Base-by-base conservation (phyloP, 2,329 filamentous ascomycete species). In the Chrysosporium queenslandicum region DNA sequence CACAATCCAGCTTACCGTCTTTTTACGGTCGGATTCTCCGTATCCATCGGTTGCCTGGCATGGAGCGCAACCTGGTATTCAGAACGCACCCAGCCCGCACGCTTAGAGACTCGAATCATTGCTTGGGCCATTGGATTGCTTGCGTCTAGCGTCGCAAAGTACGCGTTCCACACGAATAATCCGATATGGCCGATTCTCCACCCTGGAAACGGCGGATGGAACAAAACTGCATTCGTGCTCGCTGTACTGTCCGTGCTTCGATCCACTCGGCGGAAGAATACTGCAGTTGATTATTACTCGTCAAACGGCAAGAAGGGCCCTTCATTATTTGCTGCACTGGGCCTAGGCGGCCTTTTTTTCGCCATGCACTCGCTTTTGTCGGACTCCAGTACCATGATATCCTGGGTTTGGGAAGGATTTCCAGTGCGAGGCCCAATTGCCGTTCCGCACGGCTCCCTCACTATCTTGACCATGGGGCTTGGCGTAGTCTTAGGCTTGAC, bases 401-500 rank as follows among this genome's bases (percentile, higher is more conserved):
- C 90, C 14, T 98, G 92, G 92, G 88, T 88, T 2, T 98, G 92
- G 92, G 89, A 96, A 61, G 92, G 92, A 5, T 98, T 86, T 62
- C 92, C 92, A 12, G 80, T 97, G 37, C 82, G 86, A 46, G 92
- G 92, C 5, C 92, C 92, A 2, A 80, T 92, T 46, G 81, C 89
- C 56, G 88, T 84, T 45, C 88, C 89, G n/a, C 89, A 97, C 63
- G 92, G 90, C 50, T 88, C 87, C 61, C 80, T 85, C 66, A 96
- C 89, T 1, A 80, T 96, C 49, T 78, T 86, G 50, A 84, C 84
- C 54, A 98, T 98, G 92, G 87, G 86, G 25, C 72, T 76, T 37
- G 92, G 92, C 51, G 74, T 95, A 18, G 66, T 88, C 12, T 73
- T 85, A 32, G 89, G 91, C n/a, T 70, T 92, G 32, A 84, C 82